Evolutionary conservation across 164 flowering plant species (phyloP).

Genomic region (Tinospora cordifolia): DNA sequence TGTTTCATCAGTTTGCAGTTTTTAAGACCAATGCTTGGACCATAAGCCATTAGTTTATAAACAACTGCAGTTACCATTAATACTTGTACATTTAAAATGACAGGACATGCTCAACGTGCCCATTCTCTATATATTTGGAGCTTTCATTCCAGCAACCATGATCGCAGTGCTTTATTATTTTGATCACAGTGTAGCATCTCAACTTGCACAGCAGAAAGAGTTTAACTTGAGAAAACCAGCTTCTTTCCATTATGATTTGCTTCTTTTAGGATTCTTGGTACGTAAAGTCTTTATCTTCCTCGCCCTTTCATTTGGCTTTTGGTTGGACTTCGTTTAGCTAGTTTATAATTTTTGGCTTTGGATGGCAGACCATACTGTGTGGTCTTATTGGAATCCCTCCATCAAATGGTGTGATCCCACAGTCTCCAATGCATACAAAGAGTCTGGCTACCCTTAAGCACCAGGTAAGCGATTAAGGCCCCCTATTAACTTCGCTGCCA

Average conservation of each 20-base stretch:
- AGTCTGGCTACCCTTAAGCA: constrained; percentile 96
- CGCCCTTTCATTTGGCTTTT: neutral
- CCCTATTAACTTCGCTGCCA: neutral
- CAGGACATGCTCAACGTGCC: constrained; percentile 98
- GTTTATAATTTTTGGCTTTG: constrained; percentile 3
- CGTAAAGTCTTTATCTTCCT: constrained; percentile 9
- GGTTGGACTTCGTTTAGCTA: neutral
- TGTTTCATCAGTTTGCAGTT: constrained; percentile 11
- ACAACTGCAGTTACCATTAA: neutral
- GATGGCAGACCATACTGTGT: constrained; percentile 64
- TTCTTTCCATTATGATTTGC: constrained; percentile 90
- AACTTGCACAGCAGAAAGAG: constrained; percentile 96
- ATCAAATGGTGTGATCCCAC: constrained; percentile 97
- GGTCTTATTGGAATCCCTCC: constrained; percentile 99
- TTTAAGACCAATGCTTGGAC: neutral
- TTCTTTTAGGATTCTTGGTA: constrained; percentile 92
- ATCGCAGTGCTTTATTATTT: constrained; percentile 97
- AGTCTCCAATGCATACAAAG: constrained; percentile 99
- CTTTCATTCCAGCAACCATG: constrained; percentile 97
- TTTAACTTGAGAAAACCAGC: constrained; percentile 93
- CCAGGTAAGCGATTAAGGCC: constrained; percentile 45
- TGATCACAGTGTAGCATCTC: constrained; percentile 99
- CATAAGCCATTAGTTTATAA: neutral
- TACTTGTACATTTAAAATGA: constrained; percentile 9
- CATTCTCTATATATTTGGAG: constrained; percentile 76